Conservation (phyloP, 208 protist genomes). For the Spongospora subterranea region DNA sequence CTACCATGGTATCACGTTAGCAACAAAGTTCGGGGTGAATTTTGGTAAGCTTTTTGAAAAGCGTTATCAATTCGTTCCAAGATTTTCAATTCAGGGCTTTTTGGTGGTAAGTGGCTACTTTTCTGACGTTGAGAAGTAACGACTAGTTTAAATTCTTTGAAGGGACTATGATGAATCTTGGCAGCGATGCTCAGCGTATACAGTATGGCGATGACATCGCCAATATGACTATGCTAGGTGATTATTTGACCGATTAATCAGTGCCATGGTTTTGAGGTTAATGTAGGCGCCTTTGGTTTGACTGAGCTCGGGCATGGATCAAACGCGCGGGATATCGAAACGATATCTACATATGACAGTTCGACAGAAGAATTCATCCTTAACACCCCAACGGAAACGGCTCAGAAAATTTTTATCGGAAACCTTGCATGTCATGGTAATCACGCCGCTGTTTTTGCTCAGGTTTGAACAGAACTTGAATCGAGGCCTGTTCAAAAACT, state of each 20-base stretch:
- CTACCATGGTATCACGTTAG: constrained; percentile 30
- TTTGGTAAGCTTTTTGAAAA: neutral
- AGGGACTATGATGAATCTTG: constrained; percentile 47
- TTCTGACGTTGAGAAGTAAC: neutral
- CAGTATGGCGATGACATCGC: neutral
- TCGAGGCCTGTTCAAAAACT: neutral
- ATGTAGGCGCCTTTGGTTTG: neutral
- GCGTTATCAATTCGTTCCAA: neutral
- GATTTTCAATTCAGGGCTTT: neutral
- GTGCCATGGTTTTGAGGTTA: neutral
- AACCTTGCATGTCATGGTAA: constrained; percentile 24
- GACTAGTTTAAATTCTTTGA: neutral
- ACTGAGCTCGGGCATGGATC: constrained; percentile 43
- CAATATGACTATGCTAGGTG: constrained; percentile 43
- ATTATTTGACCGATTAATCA: neutral
- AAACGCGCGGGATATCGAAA: constrained; percentile 35
- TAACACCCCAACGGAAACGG: constrained; percentile 10
- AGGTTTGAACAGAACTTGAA: neutral
- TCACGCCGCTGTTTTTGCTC: constrained; percentile 35
- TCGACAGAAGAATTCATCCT: neutral
- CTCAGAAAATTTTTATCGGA: constrained; percentile 52
- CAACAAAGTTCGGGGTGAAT: constrained; percentile 36
- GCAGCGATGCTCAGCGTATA: constrained; percentile 10
- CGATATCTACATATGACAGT: neutral
- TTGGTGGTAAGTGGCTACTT: neutral